These are phyloP conservation scores for Wallemia mellicola DNA, from an alignment of 1,284 basidiomycete species.

Conservation along the genomic window DNA sequence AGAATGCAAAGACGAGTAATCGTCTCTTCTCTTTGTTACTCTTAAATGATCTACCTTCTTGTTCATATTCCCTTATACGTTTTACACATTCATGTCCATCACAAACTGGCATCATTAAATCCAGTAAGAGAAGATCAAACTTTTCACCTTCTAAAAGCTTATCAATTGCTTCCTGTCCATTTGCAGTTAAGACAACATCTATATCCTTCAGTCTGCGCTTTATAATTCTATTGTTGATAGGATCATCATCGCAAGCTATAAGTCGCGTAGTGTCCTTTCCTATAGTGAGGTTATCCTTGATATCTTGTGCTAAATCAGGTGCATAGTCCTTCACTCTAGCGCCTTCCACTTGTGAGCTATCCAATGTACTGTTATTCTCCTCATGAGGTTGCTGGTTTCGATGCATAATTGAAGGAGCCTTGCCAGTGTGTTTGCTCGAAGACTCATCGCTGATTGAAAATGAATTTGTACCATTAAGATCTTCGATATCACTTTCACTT, in stretches of 20 bases:
- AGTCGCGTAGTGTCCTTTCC: background rate
- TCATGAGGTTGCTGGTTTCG: no score
- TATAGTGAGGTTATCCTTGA: background rate
- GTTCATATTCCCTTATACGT: constrained; percentile 19
- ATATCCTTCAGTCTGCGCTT: background rate
- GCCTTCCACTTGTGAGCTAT: background rate
- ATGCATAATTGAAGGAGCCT: no score
- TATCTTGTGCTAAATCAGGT: background rate
- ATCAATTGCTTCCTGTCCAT: background rate
- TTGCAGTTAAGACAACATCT: background rate
- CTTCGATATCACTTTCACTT: background rate
- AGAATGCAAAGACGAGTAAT: constrained; percentile 57
- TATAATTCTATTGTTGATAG: background rate
- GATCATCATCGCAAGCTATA: background rate
- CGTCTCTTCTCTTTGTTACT: constrained; percentile 18
- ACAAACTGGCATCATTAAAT: background rate
- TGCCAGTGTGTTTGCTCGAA: background rate
- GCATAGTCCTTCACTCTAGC: background rate
- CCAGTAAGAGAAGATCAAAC: background rate
- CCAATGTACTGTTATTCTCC: no score
- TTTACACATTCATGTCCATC: background rate
- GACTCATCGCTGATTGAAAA: background rate
- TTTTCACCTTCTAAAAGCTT: background rate
- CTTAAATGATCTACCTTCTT: constrained; percentile 34
- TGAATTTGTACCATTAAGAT: background rate